A percentile compares a stretch with the other conserved stretches of the same genome.
phyloP scores from a whole-genome alignment of 179 eudicot genomes.

The Spinacia oleracea region DNA sequence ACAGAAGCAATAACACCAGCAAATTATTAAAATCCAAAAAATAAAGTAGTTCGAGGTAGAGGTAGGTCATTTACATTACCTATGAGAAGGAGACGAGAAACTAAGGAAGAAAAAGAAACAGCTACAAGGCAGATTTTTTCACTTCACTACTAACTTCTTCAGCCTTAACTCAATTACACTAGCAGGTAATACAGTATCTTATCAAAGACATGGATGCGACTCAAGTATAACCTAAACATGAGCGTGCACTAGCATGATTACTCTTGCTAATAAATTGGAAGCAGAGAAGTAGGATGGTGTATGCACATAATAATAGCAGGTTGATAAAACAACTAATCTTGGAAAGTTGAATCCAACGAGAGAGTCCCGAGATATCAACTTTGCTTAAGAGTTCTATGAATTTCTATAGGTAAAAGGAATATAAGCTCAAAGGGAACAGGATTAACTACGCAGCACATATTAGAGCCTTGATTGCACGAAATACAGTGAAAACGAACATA shows the following conservation, averaged over 20 bases:
- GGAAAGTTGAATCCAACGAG: background rate
- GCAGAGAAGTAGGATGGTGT: background rate
- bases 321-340: background rate
- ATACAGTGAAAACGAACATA: background rate
- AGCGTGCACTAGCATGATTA: background rate
- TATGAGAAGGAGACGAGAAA: background rate
- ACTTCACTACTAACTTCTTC: background rate
- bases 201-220: background rate
- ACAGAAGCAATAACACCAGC: background rate
- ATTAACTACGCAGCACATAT: background rate
- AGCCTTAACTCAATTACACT: background rate
- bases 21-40: too few relatives aligned
- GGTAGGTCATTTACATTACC: background rate
- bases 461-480: background rate
- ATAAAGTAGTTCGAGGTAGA: too few relatives aligned
- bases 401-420: background rate
- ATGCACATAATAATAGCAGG: slow-evolving; percentile 4
- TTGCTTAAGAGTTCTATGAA: background rate
- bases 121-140: background rate
- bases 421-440: background rate
- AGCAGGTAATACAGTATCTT: too few relatives aligned
- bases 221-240: background rate
- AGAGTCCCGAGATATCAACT: background rate
- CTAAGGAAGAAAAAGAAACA: background rate
- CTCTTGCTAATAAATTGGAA: background rate